Conservation (phyloP, 2,329 filamentous ascomycete species). For the Dactylellina cionopaga region DNA sequence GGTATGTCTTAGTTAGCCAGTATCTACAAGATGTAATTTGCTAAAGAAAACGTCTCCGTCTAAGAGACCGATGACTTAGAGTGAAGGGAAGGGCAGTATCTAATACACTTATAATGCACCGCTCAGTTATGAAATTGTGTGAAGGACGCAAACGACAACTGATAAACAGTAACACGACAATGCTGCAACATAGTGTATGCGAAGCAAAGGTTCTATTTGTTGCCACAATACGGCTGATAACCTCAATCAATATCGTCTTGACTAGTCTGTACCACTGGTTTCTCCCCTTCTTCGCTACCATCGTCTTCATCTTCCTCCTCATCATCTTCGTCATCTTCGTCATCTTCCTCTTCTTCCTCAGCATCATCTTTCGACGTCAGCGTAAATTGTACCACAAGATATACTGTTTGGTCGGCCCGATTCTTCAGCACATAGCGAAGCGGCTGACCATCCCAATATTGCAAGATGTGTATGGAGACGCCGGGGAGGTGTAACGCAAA, state of each 20-base stretch:
- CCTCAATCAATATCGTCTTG: slow-evolving; percentile 35
- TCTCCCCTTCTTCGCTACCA: slow-evolving; percentile 22
- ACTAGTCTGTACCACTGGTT: slow-evolving; percentile 8
- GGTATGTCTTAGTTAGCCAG: no score
- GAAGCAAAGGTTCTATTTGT: no score
- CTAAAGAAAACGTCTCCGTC: no score
- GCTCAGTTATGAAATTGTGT: no score
- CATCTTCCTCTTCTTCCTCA: slow-evolving; percentile 45
- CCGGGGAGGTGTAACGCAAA: slow-evolving; percentile 77
- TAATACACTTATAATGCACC: no score
- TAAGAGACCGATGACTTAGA: no score
- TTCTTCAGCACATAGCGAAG: slow-evolving; percentile 90
- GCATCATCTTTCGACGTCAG: slow-evolving; percentile 76
- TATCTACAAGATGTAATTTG: no score
- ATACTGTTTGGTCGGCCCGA: slow-evolving; percentile 74
- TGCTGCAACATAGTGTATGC: no score
- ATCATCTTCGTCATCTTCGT: slow-evolving; percentile 29
- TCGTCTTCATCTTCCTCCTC: background rate
- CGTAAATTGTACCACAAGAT: slow-evolving; percentile 83
- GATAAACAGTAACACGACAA: no score
- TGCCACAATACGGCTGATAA: background rate
- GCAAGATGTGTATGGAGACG: slow-evolving; percentile 77
- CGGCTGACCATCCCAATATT: slow-evolving; percentile 82
- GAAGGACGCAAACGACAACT: no score
- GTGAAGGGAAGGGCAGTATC: no score